Base-by-base conservation (phyloP, 2,329 filamentous ascomycete species). In the Aspergillus sp. region DNA sequence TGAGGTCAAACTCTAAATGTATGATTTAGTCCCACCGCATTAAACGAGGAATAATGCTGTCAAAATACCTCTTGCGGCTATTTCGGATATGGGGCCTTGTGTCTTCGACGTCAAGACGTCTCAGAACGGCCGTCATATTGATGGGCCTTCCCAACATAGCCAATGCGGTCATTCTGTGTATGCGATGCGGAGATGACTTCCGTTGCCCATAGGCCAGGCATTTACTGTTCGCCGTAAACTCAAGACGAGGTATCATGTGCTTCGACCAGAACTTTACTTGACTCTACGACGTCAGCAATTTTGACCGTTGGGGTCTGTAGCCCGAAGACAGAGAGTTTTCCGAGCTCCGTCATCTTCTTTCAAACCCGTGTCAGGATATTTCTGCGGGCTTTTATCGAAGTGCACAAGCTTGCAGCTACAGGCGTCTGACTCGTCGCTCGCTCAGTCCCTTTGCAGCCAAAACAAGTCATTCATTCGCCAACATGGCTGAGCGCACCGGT, bases 281-380 rank as follows among this genome's bases (percentile, higher is more conserved):
- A 55, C 55, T 64, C 67, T 58, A 71, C 68, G 59, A 66, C 64
- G 70, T 73, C 70, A 73, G 68, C 60, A 72, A 31, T 31, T 31
- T 31, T 71, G 69, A 17, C 27, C n/a, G 31, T 15, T 37, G 35
- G 17, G 46, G 23, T n/a, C n/a, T 9, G 46, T 48, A 23, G 24
- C 12, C 51, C 51, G 51, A 43, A 49, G 52, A 45, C 33, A 53
- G 31, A 27, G 33, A 15, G 12, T 49, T 17, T 19, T 19, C 12
- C 14, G 15, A 41, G 1, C 44, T 40, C 35, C 35, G 44, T 41
- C 44, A 49, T 54, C 24, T 40, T 47, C 12, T 37, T 51, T 31
- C 43, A 40, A 40, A 24, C 6, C 39, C 17, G 24, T 37, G 40
- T 44, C 33, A 40, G 23, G n/a, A 21, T 44, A 23, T 19, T 14